phyloP scores from a whole-genome alignment of 1,284 basidiomycete species.

The Marasmius oreades region DNA sequence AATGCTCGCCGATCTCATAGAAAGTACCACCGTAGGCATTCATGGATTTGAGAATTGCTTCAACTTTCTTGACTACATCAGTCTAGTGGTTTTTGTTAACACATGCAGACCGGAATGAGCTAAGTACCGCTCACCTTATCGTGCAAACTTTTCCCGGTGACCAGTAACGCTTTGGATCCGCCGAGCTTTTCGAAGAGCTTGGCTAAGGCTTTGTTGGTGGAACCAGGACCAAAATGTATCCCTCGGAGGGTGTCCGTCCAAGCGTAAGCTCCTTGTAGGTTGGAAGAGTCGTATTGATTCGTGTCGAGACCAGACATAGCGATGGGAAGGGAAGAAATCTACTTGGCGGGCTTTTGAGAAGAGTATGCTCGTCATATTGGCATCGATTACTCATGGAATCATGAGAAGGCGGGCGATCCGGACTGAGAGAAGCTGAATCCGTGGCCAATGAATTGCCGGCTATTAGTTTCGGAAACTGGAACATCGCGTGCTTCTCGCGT shows the following conservation, averaged over 20 bases:
- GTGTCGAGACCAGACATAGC: slow-evolving; percentile 26
- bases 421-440: too few relatives aligned
- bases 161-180: slow-evolving; percentile 59
- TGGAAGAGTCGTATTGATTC: slow-evolving; percentile 16
- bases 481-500: too few relatives aligned
- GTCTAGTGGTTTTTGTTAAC: slow-evolving; percentile 43
- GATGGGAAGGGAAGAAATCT: not conserved
- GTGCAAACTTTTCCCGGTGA: slow-evolving; percentile 68
- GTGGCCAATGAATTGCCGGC: too few relatives aligned
- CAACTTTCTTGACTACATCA: slow-evolving; percentile 55
- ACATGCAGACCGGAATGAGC: not conserved
- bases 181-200: slow-evolving; percentile 52
- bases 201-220: slow-evolving; percentile 55
- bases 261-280: slow-evolving; percentile 50
- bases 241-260: slow-evolving; percentile 64
- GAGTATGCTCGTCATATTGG: not conserved
- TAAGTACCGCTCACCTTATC: slow-evolving; percentile 46
- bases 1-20: slow-evolving; percentile 73
- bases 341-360: not conserved
- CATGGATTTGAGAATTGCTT: slow-evolving; percentile 51
- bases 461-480: too few relatives aligned
- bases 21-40: slow-evolving; percentile 65
- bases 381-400: not conserved
- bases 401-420: not conserved
- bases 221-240: slow-evolving; percentile 68